Base-by-base conservation (phyloP, 331 rosid genomes). In the Malus hybrid region DNA sequence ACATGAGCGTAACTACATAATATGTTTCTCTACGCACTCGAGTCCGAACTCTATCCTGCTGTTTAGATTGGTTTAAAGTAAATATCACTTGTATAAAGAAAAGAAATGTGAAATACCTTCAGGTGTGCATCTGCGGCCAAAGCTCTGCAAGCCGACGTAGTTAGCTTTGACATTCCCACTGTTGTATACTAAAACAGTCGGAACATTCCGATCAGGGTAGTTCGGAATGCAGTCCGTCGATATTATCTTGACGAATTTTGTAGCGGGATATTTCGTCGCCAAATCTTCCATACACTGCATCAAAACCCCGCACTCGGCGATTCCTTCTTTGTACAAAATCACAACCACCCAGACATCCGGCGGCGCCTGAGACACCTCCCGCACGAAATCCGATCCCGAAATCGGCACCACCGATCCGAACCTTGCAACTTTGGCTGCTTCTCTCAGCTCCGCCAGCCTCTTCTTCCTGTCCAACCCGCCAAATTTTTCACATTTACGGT, bases 301-400 rank as follows among this genome's bases (percentile, higher is more conserved):
- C 86, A 93, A 82, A 81, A 93, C 67, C 32, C 80, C 90, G 78
- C 98, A 91, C 74, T 88, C 95, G 18, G 93, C 80, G 78, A 91
- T 90, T 75, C 97, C 97, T 61, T 93, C 97, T 80, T 93, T 93
- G 84, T 91, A 90, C 52, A 93, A 96, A 80, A 91, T 70, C 42
- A 93, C 98, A 65, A 93, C 98, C 76, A 93, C 98, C 98, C 98
- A 93, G 76, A 93, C 96, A 80, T 93, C 98, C 67, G 98, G 79
- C 42, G 95, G 90, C 85, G 98, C 97, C 74, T 91, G 98, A 0
- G 97, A 93, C 71, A 93, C 98, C 85, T 93, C 98, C 15, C 98
- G 96, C 82, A 91, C 83, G 10, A 93, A 93, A 85, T 93, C 98
- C 24, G 98, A 86, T 74, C 98, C 98, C 14, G 98, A 91, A 75